Evolutionary conservation across 768 basidiomycete species (phyloP), one percentile per base, ranked within the genome.

Genomic region (Royoungia palumana): DNA sequence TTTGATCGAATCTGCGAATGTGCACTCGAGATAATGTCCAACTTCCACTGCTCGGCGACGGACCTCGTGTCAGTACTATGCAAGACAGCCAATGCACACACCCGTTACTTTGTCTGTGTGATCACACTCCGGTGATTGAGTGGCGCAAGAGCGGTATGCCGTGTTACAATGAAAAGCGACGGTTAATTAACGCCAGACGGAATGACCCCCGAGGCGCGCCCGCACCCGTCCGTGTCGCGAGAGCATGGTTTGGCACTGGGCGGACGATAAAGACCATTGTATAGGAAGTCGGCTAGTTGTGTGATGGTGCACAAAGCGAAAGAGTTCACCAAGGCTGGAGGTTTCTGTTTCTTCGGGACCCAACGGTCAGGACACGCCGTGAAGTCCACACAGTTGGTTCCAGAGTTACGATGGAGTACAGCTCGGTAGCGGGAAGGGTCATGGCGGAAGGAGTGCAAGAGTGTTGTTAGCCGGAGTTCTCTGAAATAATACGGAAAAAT

Each of bases 381-480:
- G 20, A 21, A 28, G 19, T 38, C 25, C 24, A 32, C 41, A 8
- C 42, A 11, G 44, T 40, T 25, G 44, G 21, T 45, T 44, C 51
- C n/a, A 41, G 40, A 14, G 43, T 48, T 50, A 44, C 32, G 44
- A 54, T 49, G 53, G 22, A 39, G 35, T 36, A 25, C 42, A 50
- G 38, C 45, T 42, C 16, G 7, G 46, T 41, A 49, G 48, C 38
- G 40, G 35, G 22, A 39, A 49, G 28, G 52, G 53, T 51, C 63
- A 60, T 67, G 64, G 44, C 47, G 51, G 58, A 48, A 61, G 35
- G 59, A 64, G 51, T 51, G 44, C 49, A 65, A 67, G 55, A 60
- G 56, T 52, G 46, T 62, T 56, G 35, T 44, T 56, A 65, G 56
- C 60, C 58, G 55, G 60, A 54, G 53, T 66, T 62, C 50, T 54